A percentile compares a stretch with the other conserved stretches of the same genome.
Evolutionary conservation across 495 filamentous ascomycete genomes (phyloP).

Genomic region (Penicillium maclennaniae): DNA sequence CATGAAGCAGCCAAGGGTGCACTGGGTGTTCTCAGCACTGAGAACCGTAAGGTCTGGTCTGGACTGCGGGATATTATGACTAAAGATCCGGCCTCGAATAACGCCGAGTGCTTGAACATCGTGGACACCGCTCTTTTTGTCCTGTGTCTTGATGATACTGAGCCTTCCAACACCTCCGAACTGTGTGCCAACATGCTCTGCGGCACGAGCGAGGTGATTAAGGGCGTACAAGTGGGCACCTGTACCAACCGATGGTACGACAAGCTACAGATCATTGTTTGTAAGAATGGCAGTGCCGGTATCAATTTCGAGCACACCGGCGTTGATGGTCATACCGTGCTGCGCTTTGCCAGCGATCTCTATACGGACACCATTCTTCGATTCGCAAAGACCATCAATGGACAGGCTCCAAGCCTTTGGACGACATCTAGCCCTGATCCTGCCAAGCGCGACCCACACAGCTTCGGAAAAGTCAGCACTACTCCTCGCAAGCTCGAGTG

Average conservation of each 20-base stretch:
- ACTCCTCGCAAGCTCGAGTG: slow-evolving; percentile 96
- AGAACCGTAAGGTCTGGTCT: slow-evolving; percentile 96
- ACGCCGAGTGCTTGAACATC: slow-evolving; percentile 88
- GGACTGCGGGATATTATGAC: slow-evolving; percentile 85
- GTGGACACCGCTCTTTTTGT: slow-evolving; percentile 94
- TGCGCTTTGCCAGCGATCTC: slow-evolving; percentile 91
- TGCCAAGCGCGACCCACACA: slow-evolving; percentile 85
- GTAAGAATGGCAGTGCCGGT: slow-evolving; percentile 95
- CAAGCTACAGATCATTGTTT: slow-evolving; percentile 98
- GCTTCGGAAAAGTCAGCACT: slow-evolving; percentile 91
- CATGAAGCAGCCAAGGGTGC: slow-evolving; percentile 93
- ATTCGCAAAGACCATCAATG: slow-evolving; percentile 94
- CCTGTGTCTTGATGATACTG: slow-evolving; percentile 87
- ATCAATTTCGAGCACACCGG: slow-evolving; percentile 99
- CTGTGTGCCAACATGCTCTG: slow-evolving; percentile 98
- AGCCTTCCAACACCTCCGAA: slow-evolving; percentile 71
- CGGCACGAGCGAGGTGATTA: slow-evolving; percentile 84
- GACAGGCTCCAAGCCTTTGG: slow-evolving; percentile 88
- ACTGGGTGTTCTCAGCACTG: slow-evolving; percentile 88
- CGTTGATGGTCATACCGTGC: slow-evolving; percentile 94
- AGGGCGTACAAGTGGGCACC: slow-evolving; percentile 92
- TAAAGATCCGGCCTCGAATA: slow-evolving; percentile 82
- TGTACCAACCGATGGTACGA: slow-evolving; percentile 99
- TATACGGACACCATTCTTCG: slow-evolving; percentile 98
- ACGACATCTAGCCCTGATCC: slow-evolving; percentile 88